A percentile compares a stretch with the other conserved stretches of the same genome.
These are phyloP conservation scores for Malassezia sp. DNA, from an alignment of 1,284 basidiomycete species.

Conservation along the genomic window DNA sequence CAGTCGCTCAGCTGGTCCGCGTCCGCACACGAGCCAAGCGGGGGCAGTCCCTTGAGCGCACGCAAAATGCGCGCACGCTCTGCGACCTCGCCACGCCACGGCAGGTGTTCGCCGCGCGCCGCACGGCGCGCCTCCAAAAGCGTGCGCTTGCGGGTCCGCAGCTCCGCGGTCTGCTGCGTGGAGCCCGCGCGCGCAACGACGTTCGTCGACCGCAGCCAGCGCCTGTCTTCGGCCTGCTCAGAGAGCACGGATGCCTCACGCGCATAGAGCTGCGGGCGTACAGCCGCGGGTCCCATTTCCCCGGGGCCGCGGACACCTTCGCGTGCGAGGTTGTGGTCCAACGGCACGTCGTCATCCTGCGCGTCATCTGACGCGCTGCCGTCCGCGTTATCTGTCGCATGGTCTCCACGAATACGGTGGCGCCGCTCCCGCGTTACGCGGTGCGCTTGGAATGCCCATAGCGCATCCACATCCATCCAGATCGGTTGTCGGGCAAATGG, in stretches of 20 bases:
- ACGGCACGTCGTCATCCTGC: neutral
- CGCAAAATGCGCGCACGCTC: constrained; percentile 28
- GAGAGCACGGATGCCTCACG: neutral
- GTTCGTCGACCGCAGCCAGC: constrained; percentile 14
- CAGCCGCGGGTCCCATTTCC: no score
- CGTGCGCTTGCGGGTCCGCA: constrained; percentile 8
- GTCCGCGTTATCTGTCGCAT: neutral
- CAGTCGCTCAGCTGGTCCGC: constrained; percentile 39
- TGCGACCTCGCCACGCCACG: constrained; percentile 19
- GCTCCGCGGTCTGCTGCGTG: constrained; percentile 13
- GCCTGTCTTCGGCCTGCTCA: constrained; percentile 12
- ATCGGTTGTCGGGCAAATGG: no score
- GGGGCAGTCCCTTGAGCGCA: constrained; percentile 30
- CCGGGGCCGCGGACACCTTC: no score
- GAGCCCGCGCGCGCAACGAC: constrained; percentile 17
- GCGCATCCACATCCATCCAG: neutral
- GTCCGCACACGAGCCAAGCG: constrained; percentile 27
- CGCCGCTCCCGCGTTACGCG: constrained; percentile 7
- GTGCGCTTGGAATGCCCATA: constrained; percentile 15
- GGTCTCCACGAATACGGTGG: neutral
- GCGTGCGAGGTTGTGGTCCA: neutral
- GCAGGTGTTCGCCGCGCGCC: constrained; percentile 28
- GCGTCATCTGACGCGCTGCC: constrained; percentile 7
- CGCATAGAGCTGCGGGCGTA: neutral
- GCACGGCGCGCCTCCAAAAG: constrained; percentile 15